phyloP scores from a whole-genome alignment of 192 early-diverging fungal species.

The Thamnidium elegans region DNA sequence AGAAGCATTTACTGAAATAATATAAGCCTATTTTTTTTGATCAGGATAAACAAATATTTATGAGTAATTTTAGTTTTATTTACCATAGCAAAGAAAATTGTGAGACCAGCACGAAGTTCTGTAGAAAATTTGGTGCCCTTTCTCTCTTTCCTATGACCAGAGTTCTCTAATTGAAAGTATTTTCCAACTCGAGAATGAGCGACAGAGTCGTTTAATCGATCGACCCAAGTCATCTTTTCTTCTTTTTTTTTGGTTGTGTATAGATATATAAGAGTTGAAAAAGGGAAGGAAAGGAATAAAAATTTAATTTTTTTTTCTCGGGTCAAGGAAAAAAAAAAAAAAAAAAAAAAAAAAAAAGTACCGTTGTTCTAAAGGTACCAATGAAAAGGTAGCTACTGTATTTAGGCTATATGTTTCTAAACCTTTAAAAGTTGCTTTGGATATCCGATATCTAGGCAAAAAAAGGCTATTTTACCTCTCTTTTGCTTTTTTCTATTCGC shows the following conservation, averaged over 20 bases:
- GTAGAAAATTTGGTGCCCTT: slow-evolving; percentile 58
- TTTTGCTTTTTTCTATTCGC: no score
- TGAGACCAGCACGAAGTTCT: slow-evolving; percentile 61
- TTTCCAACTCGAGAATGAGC: slow-evolving; percentile 56
- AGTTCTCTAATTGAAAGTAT: slow-evolving; percentile 62
- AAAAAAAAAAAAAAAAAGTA: no score
- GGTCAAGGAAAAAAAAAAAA: no score
- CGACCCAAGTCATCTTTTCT: slow-evolving; percentile 46
- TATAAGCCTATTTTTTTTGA: slow-evolving; percentile 26
- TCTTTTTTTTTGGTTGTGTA: background rate
- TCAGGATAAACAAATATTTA: background rate
- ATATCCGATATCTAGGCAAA: no score
- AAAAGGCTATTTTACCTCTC: no score
- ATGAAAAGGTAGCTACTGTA: no score
- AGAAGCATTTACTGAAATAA: slow-evolving; percentile 59
- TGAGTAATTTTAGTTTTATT: slow-evolving; percentile 29
- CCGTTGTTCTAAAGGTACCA: no score
- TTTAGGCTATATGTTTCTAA: no score
- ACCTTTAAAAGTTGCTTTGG: no score
- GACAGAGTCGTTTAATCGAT: slow-evolving; percentile 50
- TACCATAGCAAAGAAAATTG: slow-evolving; percentile 45
- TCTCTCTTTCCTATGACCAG: slow-evolving; percentile 53
- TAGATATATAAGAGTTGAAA: background rate
- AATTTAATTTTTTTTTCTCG: background rate
- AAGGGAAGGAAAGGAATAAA: background rate